Conservation (phyloP, 352 stramenopile species). For the Phytophthora multivora region DNA sequence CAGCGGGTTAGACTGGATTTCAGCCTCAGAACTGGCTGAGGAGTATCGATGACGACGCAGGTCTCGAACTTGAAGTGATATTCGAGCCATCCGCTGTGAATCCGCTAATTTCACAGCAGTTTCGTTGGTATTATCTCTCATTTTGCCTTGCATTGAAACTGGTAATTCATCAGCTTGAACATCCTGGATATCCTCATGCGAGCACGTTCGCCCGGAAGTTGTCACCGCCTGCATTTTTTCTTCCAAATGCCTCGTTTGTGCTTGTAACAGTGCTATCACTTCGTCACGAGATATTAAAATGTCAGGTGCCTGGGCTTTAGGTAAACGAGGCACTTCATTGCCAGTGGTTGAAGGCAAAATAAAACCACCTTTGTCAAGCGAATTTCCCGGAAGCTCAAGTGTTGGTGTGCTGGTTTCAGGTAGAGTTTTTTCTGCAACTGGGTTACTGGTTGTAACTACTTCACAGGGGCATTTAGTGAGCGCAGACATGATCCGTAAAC, state of each 20-base stretch:
- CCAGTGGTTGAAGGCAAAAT: background rate
- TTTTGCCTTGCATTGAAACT: background rate
- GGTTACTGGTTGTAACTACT: background rate
- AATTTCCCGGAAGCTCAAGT: background rate
- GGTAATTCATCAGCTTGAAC: background rate
- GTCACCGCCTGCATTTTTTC: slow-evolving; percentile 24
- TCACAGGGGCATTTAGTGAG: slow-evolving; percentile 8
- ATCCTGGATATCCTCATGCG: background rate
- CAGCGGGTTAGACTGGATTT: background rate
- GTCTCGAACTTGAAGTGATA: slow-evolving; percentile 15
- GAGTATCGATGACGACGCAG: slow-evolving; percentile 17
- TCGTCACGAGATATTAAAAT: slow-evolving; percentile 33
- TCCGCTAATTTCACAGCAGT: slow-evolving; percentile 3
- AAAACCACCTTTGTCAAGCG: background rate
- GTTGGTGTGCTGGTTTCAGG: background rate
- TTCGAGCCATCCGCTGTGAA: slow-evolving; percentile 9
- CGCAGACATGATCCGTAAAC: slow-evolving; percentile 25
- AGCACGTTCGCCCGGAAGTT: background rate
- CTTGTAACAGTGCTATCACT: slow-evolving; percentile 30
- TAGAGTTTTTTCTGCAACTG: background rate
- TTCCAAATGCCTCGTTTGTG: slow-evolving; percentile 26
- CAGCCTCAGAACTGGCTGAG: background rate
- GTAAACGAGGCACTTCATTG: background rate
- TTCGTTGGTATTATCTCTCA: background rate
- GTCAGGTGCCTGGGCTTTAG: background rate